Evolutionary conservation across 1,284 basidiomycete species (phyloP).

Genomic region (Ustilago lituana): DNA sequence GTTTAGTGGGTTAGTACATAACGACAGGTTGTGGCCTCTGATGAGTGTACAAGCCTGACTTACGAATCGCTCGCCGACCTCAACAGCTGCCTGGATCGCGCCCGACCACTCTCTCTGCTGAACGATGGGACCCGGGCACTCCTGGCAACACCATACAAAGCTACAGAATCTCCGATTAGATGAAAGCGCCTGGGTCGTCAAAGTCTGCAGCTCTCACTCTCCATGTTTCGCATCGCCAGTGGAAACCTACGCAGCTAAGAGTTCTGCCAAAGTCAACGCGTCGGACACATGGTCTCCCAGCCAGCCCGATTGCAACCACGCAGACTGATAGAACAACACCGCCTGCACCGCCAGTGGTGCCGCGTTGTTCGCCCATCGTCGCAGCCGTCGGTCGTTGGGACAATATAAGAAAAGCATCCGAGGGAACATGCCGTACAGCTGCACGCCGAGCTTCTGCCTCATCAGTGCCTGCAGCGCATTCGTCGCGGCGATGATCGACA

Average conservation of each 20-base stretch:
- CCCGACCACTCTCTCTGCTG: conserved; percentile 1
- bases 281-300: conserved; percentile 28
- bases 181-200: too few relatives aligned
- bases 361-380: conserved; percentile 25
- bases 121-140: conserved; percentile 1
- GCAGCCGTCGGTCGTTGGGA: conserved; percentile 9
- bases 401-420: conserved; percentile 21
- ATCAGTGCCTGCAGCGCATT: conserved; percentile 13
- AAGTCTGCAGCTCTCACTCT: too few relatives aligned
- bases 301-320: conserved; percentile 24
- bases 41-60: too few relatives aligned
- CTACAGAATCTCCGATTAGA: not conserved
- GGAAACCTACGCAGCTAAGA: conserved; percentile 32
- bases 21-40: too few relatives aligned
- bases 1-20: too few relatives aligned
- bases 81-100: conserved; percentile 5
- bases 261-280: conserved; percentile 19
- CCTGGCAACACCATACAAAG: conserved; percentile 22
- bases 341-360: conserved; percentile 14
- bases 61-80: conserved; percentile 23
- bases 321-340: conserved; percentile 14
- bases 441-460: conserved; percentile 22
- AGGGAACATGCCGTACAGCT: conserved; percentile 38
- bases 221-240: too few relatives aligned
- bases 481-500: not conserved